Percentiles rank a stretch among this genome's conserved stretches.
Conservation (phyloP, 1,139 yeast species). For the Sugiyamaella paludigena region DNA sequence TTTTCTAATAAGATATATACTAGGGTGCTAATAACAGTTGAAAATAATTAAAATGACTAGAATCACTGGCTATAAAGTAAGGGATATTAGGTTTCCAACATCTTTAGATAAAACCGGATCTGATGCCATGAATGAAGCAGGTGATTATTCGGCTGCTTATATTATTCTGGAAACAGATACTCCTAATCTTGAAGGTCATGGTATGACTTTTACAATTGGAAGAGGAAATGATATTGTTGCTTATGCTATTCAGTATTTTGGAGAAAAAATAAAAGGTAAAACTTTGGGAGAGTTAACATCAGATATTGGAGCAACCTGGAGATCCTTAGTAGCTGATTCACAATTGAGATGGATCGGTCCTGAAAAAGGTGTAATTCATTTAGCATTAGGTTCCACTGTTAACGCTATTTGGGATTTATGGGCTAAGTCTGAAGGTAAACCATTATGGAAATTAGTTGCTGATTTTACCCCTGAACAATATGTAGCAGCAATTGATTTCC, state of each 20-base stretch:
- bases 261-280: slow-evolving; percentile 35
- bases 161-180: slow-evolving; percentile 31
- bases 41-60: slow-evolving; percentile 20
- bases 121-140: slow-evolving; percentile 41
- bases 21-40: no score
- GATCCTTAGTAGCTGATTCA: slow-evolving; percentile 39
- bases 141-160: slow-evolving; percentile 39
- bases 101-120: slow-evolving; percentile 40
- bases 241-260: slow-evolving; percentile 36
- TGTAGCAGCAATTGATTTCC: slow-evolving; percentile 44
- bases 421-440: slow-evolving; percentile 40
- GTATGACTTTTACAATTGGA: slow-evolving; percentile 40
- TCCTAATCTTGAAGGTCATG: slow-evolving; percentile 31
- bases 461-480: slow-evolving; percentile 46
- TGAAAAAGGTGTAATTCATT: slow-evolving; percentile 42
- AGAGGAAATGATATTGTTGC: slow-evolving; percentile 38
- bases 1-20: no score
- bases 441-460: slow-evolving; percentile 42
- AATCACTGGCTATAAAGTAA: slow-evolving; percentile 35
- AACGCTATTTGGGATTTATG: slow-evolving; percentile 44
- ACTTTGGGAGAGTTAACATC: slow-evolving; percentile 35
- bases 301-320: slow-evolving; percentile 43
- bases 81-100: slow-evolving; percentile 41
- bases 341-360: slow-evolving; percentile 46
- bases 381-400: slow-evolving; percentile 38